Base-by-base conservation (phyloP, 306 rosid genomes). In the Gleditsia sinensis region DNA sequence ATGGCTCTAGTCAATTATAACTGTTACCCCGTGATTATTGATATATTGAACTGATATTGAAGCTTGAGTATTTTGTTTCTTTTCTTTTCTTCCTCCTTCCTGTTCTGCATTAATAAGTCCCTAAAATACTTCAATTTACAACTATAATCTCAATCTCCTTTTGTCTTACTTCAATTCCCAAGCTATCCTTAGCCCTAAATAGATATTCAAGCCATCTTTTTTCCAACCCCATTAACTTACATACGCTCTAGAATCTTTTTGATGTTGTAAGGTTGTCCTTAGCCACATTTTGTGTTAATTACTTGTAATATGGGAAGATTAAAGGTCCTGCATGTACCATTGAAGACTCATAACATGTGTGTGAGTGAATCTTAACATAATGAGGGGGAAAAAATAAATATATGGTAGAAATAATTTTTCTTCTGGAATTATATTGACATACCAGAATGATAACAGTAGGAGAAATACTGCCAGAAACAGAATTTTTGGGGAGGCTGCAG, bases 401-500 rank as follows among this genome's bases (percentile, higher is more conserved):
- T 49, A 7, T 49, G 25, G 4, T 17, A 10, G 27, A 61, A 9
- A 33, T 21, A 36, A 61, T 3, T 61, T 40, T 61, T 34, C 46
- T 33, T 10, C 37, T 36, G 20, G 2, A 40, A 62, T 34, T 70
- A 25, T 20, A 30, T 17, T 42, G 71, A 74, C 90, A 72, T 85
- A 89, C 95, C 92, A 90, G 85, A 87, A 90, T 30, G 92, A 90
- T 71, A 90, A 82, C 69, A 90, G 77, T 20, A 87, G 88, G 71
- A 90, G 84, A 84, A 83, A 90, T 24, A 86, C 90, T 11, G 96
- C 84, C 39, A 90, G 87, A 61, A 90, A 86, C 72, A 84, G 45
- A 77, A 90, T 76, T 84, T 84, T 87, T 20, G 96, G 92, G 78
- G 69, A 84, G 57, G 88, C 92, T 90, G 92, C 84, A 74, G 62